A percentile compares a stretch with the other conserved stretches of the same genome.
phyloP scores from a whole-genome alignment of 2,329 filamentous ascomycete genomes.

The Monilinia laxa region DNA sequence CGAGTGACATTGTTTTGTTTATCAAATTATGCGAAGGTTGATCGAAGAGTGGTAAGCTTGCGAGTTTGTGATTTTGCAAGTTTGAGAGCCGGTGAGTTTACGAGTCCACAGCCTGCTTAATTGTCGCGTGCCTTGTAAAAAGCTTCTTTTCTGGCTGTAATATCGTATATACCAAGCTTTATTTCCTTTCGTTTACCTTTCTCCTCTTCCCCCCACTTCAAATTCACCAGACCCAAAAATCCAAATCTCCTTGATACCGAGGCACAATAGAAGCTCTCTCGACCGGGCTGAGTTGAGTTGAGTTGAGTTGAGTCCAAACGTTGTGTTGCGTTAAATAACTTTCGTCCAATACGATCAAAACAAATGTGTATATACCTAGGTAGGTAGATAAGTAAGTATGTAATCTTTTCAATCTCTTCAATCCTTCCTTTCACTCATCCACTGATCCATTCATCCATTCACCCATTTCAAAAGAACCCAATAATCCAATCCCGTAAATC shows the following conservation, averaged over 20 bases:
- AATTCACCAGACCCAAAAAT: not conserved
- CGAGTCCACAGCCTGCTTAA: no score
- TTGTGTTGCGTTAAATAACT: no score
- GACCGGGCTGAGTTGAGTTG: no score
- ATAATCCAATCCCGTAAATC: no score
- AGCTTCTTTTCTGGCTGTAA: not conserved
- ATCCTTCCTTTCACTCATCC: no score
- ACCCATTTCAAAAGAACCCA: no score
- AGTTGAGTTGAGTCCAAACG: not conserved
- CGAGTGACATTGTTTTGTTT: constrained; percentile 34
- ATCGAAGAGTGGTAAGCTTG: not conserved
- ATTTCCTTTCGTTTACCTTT: no score
- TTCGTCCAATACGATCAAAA: no score
- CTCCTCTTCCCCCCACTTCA: not conserved
- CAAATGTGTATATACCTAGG: no score
- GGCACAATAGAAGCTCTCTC: not conserved
- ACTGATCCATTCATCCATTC: no score
- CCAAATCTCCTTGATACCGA: not conserved
- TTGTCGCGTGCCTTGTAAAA: constrained; percentile 2
- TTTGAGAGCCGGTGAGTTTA: not conserved
- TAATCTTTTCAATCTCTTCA: no score
- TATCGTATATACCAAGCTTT: not conserved
- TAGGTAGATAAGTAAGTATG: no score
- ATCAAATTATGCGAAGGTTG: not conserved
- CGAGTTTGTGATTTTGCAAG: not conserved